phyloP scores from a whole-genome alignment of 2,329 filamentous ascomycete genomes.

The Lecanoromycetidae sp. region DNA sequence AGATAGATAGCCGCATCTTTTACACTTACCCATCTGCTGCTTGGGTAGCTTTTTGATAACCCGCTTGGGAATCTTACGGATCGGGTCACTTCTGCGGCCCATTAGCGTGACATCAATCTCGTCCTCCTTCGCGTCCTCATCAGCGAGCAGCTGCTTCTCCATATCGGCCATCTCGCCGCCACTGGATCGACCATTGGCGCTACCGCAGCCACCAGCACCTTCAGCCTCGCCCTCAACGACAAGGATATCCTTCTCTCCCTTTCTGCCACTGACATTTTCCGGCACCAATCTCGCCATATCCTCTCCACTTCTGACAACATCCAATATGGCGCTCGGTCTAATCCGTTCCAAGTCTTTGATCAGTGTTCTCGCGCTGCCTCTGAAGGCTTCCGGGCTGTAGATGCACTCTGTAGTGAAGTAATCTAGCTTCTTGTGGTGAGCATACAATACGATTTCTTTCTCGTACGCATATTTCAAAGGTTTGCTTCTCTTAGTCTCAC shows the following conservation, averaged over 20 bases:
- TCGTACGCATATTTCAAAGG: conserved; percentile 97
- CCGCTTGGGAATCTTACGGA: conserved; percentile 19
- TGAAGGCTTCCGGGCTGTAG: conserved; percentile 93
- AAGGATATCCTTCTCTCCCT: conserved; percentile 23
- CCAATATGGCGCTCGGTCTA: conserved; percentile 82
- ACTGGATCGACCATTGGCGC: conserved; percentile 50
- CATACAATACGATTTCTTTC: conserved; percentile 97
- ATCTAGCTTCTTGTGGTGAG: conserved; percentile 89
- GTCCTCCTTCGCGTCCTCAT: conserved; percentile 47
- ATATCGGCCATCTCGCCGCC: conserved; percentile 72
- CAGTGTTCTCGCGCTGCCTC: conserved; percentile 76
- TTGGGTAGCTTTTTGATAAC: conserved; percentile 35
- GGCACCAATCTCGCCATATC: conserved; percentile 89
- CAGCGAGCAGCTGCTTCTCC: conserved; percentile 58
- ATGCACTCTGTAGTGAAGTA: conserved; percentile 99
- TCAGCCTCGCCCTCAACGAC: conserved; percentile 39
- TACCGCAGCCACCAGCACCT: conserved; percentile 62
- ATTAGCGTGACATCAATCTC: conserved; percentile 53
- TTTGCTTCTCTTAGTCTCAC: conserved; percentile 89
- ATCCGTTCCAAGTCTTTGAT: conserved; percentile 95
- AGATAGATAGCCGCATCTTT: conserved; percentile 86
- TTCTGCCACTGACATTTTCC: conserved; percentile 35
- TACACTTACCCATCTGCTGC: conserved; percentile 71
- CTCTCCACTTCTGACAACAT: conserved; percentile 88
- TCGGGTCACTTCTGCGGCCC: conserved; percentile 15